Conservation (phyloP, 2,329 filamentous ascomycete species). For the Xylaria sp. region DNA sequence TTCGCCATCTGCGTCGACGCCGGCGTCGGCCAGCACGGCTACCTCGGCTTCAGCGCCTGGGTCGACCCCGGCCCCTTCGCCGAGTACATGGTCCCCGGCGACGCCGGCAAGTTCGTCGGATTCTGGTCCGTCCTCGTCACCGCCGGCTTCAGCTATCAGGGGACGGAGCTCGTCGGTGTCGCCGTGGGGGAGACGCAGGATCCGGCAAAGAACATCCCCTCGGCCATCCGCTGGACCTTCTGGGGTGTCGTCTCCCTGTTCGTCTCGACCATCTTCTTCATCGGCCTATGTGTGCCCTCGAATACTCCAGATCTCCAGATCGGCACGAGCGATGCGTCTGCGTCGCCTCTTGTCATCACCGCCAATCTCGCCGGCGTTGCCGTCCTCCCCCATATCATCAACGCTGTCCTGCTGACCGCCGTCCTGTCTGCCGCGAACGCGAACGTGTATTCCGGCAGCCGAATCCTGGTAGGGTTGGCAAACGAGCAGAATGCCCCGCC, state of each 20-base stretch:
- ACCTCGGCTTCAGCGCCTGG: constrained; percentile 76
- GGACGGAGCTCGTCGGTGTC: constrained; percentile 75
- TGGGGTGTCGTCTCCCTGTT: constrained; percentile 75
- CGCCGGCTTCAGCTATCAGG: constrained; percentile 72
- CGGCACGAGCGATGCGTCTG: constrained; percentile 59
- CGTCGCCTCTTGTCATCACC: constrained; percentile 67
- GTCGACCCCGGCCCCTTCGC: constrained; percentile 68
- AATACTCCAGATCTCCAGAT: constrained; percentile 57
- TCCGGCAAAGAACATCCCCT: constrained; percentile 71
- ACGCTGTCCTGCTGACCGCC: constrained; percentile 75
- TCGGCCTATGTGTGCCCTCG: constrained; percentile 71
- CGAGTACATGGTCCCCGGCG: constrained; percentile 57
- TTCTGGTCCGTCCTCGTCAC: constrained; percentile 72
- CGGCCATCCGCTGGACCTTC: constrained; percentile 74
- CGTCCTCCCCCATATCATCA: constrained; percentile 71
- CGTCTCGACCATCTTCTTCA: constrained; percentile 66
- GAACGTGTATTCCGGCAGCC: constrained; percentile 73
- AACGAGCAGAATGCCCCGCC: constrained; percentile 64
- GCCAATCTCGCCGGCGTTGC: constrained; percentile 64
- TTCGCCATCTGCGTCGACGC: constrained; percentile 76
- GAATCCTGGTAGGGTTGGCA: constrained; percentile 68
- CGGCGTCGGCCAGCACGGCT: constrained; percentile 69
- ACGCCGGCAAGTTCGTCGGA: constrained; percentile 64
- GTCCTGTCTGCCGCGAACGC: constrained; percentile 80
- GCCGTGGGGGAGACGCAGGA: constrained; percentile 78